These are phyloP conservation scores for Fusarium coffeatum DNA, from an alignment of 2,329 filamentous ascomycete species.

Conservation along the genomic window DNA sequence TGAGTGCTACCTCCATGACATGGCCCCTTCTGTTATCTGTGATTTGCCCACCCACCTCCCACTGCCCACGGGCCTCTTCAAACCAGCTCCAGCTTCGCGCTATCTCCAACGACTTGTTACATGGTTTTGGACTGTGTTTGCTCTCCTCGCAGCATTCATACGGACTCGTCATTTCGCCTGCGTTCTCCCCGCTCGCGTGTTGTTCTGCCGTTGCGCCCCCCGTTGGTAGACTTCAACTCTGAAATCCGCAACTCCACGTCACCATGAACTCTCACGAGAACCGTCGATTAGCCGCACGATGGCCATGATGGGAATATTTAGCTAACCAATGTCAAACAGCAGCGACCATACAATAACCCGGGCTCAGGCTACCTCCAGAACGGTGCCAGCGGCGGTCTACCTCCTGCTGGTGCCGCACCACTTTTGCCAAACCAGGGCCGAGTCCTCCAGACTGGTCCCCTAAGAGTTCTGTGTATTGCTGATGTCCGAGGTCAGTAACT, in stretches of 20 bases:
- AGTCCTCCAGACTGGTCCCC: constrained; percentile 72
- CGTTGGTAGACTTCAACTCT: constrained; percentile 30
- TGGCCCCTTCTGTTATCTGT: constrained; percentile 33
- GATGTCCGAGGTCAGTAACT: constrained; percentile 72
- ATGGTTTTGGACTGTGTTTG: not conserved
- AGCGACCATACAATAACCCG: constrained; percentile 61
- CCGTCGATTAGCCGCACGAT: not conserved
- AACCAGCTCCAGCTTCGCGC: constrained; percentile 16
- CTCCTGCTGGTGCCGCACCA: constrained; percentile 70
- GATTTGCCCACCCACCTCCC: constrained; percentile 23
- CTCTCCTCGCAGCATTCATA: not conserved
- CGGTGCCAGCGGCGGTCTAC: constrained; percentile 64
- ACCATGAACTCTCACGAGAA: constrained; percentile 16
- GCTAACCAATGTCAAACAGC: constrained; percentile 49
- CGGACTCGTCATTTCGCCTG: constrained; percentile 3
- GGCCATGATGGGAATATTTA: not conserved
- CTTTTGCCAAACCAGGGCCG: constrained; percentile 76
- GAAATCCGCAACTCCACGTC: constrained; percentile 30
- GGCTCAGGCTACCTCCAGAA: constrained; percentile 73
- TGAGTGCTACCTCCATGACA: constrained; percentile 49
- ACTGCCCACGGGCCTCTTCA: constrained; percentile 3
- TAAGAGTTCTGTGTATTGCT: constrained; percentile 76
- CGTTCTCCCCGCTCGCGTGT: constrained; percentile 40
- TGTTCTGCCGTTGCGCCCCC: constrained; percentile 37
- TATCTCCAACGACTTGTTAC: not conserved